Base-by-base conservation (phyloP, 1,284 basidiomycete species). In the Pholiota adiposa region DNA sequence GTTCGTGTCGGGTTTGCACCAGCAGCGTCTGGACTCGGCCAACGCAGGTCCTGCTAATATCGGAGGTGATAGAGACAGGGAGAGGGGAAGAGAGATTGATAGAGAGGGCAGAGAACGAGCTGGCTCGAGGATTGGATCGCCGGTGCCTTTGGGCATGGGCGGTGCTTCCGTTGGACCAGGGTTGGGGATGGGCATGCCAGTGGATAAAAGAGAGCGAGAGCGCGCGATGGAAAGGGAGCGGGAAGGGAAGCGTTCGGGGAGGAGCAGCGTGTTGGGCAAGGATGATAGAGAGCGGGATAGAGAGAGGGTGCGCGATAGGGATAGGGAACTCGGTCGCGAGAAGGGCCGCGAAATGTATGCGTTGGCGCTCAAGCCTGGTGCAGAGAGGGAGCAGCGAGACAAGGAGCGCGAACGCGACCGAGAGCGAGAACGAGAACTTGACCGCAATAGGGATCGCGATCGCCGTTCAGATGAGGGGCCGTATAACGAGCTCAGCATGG, bases 1-100 rank as follows among this genome's bases (percentile, higher is more conserved):
- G 63, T 74, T 71, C 50, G 67, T 72, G n/a, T 54, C 63, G 44
- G 67, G 68, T 9, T 36, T 65, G 16, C 61, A 64, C 14, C 64
- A 63, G 33, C 65, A 63, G 44, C 44, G 63, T 59, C 49, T 59
- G 5, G 52, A 34, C 19, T 40, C 58, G 43, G 43, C 56, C 21
- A 57, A 61, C 12, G 55, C 64, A 14, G 51, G 40, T 19, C 33
- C 46, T 27, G 16, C 33, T 12, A 50, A 14, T 44, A 51, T 44
- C 1, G 23, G 34, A 25, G 54, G 56, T 21, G 56, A 21, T 31
- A 31, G 11, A 31, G 29, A 31, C 27, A 46, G 56, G 4, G 25
- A 49, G 34, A 40, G 41, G 1, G 50, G 14, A 3, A 41, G 34
- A 18, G 55, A 48, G 29, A 44, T 38, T 49, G 53, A 43, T 9